Evolutionary conservation across 805 yeast species (phyloP).

Genomic region (Wickerhamiella cacticola): DNA sequence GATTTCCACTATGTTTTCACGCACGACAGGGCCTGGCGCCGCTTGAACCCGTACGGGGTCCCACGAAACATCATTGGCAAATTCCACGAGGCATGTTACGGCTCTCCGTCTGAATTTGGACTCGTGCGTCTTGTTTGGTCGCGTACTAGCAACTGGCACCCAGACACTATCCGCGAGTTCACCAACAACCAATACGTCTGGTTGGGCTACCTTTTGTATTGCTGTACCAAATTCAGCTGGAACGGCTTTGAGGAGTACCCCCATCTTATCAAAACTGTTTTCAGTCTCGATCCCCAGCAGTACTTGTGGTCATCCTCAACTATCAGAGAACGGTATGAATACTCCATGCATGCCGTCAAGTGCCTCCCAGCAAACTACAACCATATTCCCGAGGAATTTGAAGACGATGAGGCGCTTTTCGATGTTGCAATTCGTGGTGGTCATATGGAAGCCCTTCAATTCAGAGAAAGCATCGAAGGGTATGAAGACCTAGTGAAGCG

Average conservation of each 20-base stretch:
- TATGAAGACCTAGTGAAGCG: neutral
- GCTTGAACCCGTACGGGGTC: conserved; percentile 3
- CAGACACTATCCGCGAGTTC: neutral
- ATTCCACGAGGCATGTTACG: neutral
- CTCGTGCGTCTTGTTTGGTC: neutral
- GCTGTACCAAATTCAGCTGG: neutral
- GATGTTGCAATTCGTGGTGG: neutral
- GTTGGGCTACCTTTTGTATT: neutral
- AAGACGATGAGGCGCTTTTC: neutral
- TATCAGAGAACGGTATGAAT: neutral
- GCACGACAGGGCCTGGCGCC: neutral
- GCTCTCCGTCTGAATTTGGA: neutral
- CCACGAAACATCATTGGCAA: neutral
- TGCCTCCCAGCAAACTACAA: neutral
- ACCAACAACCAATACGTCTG: neutral
- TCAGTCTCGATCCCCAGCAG: neutral
- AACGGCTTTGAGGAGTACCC: neutral
- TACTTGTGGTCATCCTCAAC: neutral
- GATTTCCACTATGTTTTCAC: conserved; percentile 1
- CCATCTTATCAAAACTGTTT: neutral
- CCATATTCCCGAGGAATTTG: neutral
- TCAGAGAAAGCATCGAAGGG: neutral
- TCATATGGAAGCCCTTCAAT: neutral
- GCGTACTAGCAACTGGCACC: neutral
- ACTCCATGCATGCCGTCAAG: neutral